Conservation (phyloP, 495 filamentous ascomycete genomes). For the Daldinia vernicosa region DNA sequence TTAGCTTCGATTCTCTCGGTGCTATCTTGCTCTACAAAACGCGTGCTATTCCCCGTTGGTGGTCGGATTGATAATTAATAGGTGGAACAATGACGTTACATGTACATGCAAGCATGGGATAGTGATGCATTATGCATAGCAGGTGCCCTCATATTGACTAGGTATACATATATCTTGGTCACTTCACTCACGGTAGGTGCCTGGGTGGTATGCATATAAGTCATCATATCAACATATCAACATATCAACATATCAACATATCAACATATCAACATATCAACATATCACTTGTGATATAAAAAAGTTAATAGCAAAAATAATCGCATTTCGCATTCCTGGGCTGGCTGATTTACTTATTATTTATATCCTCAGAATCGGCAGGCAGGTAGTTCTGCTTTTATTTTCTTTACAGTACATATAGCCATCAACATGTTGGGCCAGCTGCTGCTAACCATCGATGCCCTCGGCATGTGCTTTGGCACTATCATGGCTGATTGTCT, state of each 20-base stretch:
- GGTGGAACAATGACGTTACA: conserved; percentile 14
- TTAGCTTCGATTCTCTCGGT: conserved; percentile 1
- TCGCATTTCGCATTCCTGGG: neutral
- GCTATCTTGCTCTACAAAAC: neutral
- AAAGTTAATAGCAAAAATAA: no score
- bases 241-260: neutral
- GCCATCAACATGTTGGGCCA: conserved; percentile 50
- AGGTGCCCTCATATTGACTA: no score
- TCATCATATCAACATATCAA: neutral
- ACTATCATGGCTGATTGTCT: conserved; percentile 56
- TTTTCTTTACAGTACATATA: neutral
- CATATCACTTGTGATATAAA: neutral
- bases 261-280: neutral
- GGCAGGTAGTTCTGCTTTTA: no score
- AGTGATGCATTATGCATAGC: neutral
- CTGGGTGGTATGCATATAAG: no score
- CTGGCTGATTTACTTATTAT: neutral
- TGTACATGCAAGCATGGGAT: neutral
- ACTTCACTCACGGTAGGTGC: no score
- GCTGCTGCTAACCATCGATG: conserved; percentile 56
- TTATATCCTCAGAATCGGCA: no score
- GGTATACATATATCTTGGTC: no score
- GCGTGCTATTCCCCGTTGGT: neutral
- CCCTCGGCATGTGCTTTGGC: conserved; percentile 53
- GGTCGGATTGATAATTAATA: conserved; percentile 2